A percentile compares a stretch with the other conserved stretches of the same genome.
These are phyloP conservation scores for Oldenlandia corymbosa DNA, from an alignment of 257 asterid genomes.

Conservation along the genomic window DNA sequence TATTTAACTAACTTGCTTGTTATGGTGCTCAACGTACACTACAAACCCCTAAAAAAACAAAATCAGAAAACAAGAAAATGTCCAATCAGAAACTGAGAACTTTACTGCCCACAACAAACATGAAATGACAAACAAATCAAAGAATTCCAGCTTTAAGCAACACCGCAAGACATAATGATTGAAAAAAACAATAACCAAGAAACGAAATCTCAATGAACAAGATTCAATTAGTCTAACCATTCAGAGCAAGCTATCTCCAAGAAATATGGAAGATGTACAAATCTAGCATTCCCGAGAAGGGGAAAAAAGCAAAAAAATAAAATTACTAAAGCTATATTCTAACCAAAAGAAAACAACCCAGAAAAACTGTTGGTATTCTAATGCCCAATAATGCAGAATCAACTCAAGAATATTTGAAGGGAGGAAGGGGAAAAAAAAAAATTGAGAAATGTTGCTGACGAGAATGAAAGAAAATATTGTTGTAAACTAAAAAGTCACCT, in stretches of 20 bases:
- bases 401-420: not conserved
- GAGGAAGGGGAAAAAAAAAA: not conserved
- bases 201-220: not conserved
- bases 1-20: conserved; percentile 9
- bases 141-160: not conserved
- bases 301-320: not conserved
- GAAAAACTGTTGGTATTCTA: not conserved
- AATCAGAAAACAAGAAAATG: not conserved
- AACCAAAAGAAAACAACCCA: not conserved
- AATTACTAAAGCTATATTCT: not conserved
- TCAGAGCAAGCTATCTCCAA: conserved; percentile 1
- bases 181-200: not conserved
- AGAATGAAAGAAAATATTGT: not conserved
- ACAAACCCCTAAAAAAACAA: not conserved
- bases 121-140: conserved; percentile 9
- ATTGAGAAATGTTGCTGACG: not conserved
- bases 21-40: conserved; percentile 13
- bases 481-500: conserved; percentile 5
- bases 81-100: not conserved
- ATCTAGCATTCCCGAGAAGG: not conserved
- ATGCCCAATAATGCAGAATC: not conserved
- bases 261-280: conserved; percentile 7
- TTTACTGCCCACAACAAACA: conserved; percentile 2
- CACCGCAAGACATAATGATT: not conserved
- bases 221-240: not conserved